These are phyloP conservation scores for Pestalotiopsis sp. DNA, from an alignment of 2,329 filamentous ascomycete genomes.

Conservation along the genomic window DNA sequence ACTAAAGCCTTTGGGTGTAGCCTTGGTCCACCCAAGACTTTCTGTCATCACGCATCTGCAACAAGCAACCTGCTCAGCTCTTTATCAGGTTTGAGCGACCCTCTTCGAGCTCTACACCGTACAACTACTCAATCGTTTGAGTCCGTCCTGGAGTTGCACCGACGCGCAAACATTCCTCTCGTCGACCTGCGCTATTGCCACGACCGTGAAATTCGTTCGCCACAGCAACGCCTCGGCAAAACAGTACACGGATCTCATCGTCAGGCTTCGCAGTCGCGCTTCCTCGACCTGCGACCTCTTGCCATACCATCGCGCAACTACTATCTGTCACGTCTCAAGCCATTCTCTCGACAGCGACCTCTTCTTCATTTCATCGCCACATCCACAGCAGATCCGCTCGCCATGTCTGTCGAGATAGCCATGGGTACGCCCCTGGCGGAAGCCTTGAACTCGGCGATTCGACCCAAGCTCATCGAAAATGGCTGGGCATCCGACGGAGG, in stretches of 20 bases:
- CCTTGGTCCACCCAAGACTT: constrained; percentile 7
- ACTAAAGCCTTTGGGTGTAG: neutral
- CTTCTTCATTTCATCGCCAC: neutral
- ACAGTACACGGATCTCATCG: neutral
- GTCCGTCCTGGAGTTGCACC: neutral
- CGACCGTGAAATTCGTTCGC: neutral
- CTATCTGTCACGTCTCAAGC: neutral
- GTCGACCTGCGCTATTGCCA: neutral
- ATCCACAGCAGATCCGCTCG: constrained; percentile 24
- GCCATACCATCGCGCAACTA: neutral
- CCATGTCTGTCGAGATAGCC: constrained; percentile 78
- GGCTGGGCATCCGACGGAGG: constrained; percentile 83
- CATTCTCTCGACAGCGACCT: neutral
- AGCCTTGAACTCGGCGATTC: constrained; percentile 79
- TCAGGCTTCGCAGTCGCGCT: neutral
- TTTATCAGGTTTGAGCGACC: constrained; percentile 3
- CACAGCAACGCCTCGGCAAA: neutral
- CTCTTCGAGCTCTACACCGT: neutral
- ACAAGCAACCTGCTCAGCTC: neutral
- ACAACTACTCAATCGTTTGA: neutral
- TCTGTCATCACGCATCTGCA: constrained; percentile 11
- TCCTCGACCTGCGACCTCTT: neutral
- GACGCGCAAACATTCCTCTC: neutral
- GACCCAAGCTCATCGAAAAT: constrained; percentile 88
- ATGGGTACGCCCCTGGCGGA: constrained; percentile 83